Conservation (phyloP, 179 eudicot genomes). For the Beta corolliflora region DNA sequence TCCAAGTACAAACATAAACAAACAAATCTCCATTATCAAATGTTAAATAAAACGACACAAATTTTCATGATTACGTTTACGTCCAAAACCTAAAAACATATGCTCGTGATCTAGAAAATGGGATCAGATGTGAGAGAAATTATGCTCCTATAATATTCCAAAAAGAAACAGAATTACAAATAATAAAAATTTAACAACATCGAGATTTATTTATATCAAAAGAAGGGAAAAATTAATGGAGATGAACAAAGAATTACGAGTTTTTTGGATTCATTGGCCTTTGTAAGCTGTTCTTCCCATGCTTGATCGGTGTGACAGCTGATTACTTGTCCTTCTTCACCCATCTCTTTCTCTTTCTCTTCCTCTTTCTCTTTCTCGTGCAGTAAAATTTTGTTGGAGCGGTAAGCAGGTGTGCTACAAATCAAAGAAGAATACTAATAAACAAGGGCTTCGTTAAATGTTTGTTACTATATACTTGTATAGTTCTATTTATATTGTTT, state of each 20-base stretch:
- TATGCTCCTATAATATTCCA: neutral
- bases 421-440: too few species aligned
- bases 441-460: too few species aligned
- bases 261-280: conserved; percentile 48
- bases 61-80: neutral
- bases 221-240: neutral
- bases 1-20: neutral
- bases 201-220: neutral
- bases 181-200: neutral
- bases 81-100: neutral
- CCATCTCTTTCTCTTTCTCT: conserved; percentile 32
- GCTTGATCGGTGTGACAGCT: conserved; percentile 52
- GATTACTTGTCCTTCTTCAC: conserved; percentile 57
- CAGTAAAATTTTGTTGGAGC: neutral
- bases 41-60: neutral
- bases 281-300: conserved; percentile 51
- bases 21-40: neutral
- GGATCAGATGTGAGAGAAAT: neutral
- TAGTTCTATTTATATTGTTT: too few species aligned
- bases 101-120: neutral
- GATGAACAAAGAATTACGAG: conserved; percentile 38
- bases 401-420: neutral
- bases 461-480: too few species aligned
- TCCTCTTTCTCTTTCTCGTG: neutral
- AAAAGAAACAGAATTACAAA: neutral